Evolutionary conservation across 1,284 basidiomycete genomes (phyloP).

Genomic region (Rhodotorula sp.): DNA sequence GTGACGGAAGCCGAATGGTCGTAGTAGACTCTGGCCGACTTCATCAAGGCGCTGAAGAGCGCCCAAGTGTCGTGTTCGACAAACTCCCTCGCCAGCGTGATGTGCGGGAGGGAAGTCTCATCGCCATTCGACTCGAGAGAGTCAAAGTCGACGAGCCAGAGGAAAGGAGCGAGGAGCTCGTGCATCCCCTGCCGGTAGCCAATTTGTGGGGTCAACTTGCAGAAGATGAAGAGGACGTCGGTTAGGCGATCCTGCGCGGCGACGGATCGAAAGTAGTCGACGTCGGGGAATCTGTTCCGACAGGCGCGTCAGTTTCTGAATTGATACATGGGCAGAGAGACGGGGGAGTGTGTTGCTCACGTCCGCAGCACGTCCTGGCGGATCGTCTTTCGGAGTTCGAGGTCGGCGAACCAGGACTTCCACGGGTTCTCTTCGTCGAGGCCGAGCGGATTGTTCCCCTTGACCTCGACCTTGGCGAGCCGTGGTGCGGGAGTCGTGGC

Average conservation of each 20-base stretch:
- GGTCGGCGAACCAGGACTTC: conserved; percentile 82
- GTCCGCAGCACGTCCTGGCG: conserved; percentile 89
- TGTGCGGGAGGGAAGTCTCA: conserved; percentile 49
- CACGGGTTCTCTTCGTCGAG: conserved; percentile 87
- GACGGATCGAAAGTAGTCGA: conserved; percentile 74
- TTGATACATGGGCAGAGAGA: too few relatives aligned
- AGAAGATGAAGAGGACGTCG: conserved; percentile 79
- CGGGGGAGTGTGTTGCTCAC: conserved; percentile 49
- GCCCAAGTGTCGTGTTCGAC: conserved; percentile 80
- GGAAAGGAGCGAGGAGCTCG: conserved; percentile 80
- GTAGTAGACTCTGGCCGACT: conserved; percentile 73
- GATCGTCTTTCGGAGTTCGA: conserved; percentile 82
- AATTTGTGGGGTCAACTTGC: conserved; percentile 67
- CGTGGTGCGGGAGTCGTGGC: neutral
- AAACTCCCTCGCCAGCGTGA: conserved; percentile 63
- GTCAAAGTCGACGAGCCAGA: conserved; percentile 77
- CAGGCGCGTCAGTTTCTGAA: neutral
- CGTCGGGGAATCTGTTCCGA: conserved; percentile 75
- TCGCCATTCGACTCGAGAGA: conserved; percentile 53
- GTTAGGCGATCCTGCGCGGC: conserved; percentile 74
- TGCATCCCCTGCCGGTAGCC: conserved; percentile 97
- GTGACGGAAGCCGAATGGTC: conserved; percentile 67
- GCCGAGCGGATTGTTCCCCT: conserved; percentile 79
- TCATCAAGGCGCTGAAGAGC: conserved; percentile 76
- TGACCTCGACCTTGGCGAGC: conserved; percentile 49